Percentiles rank a stretch among this genome's conserved stretches.
Conservation (phyloP, 768 basidiomycete species). For the Collybiopsis luxurians region DNA sequence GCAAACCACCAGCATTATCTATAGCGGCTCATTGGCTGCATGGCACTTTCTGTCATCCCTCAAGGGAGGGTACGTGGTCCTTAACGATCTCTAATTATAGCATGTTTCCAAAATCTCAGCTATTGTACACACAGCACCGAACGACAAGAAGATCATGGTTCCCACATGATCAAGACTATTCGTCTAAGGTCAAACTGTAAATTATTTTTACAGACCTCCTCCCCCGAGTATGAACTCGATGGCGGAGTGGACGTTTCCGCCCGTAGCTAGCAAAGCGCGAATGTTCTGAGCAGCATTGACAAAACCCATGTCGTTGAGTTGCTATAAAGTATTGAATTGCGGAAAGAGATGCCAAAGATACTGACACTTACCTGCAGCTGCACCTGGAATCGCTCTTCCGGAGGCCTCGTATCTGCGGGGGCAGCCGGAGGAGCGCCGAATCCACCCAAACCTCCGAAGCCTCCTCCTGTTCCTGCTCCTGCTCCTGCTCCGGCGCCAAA, state of each 20-base stretch:
- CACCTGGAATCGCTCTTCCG: constrained; percentile 91
- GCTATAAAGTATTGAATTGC: constrained; percentile 38
- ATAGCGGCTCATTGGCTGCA: too few relatives aligned
- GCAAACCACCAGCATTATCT: too few relatives aligned
- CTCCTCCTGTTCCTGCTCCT: too few relatives aligned
- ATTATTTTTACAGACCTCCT: constrained; percentile 52
- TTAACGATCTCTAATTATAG: too few relatives aligned
- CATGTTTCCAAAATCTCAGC: too few relatives aligned
- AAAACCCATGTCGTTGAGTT: constrained; percentile 96
- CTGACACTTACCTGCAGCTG: constrained; percentile 64
- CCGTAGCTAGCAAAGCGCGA: constrained; percentile 84
- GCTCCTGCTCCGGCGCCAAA: constrained; percentile 9
- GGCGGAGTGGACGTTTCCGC: constrained; percentile 89
- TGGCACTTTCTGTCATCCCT: too few relatives aligned
- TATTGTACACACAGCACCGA: too few relatives aligned
- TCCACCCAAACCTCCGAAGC: constrained; percentile 24
- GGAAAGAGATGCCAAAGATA: neutral
- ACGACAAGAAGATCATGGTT: too few relatives aligned
- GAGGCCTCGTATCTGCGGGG: constrained; percentile 68
- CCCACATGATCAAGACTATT: too few relatives aligned
- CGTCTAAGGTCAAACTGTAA: neutral
- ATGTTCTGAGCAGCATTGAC: constrained; percentile 87
- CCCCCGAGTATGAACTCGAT: constrained; percentile 91
- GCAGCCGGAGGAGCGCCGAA: constrained; percentile 33
- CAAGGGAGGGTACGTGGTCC: too few relatives aligned